phyloP scores from a whole-genome alignment of 352 stramenopile genomes.

The Globisporangium megalacanthum region DNA sequence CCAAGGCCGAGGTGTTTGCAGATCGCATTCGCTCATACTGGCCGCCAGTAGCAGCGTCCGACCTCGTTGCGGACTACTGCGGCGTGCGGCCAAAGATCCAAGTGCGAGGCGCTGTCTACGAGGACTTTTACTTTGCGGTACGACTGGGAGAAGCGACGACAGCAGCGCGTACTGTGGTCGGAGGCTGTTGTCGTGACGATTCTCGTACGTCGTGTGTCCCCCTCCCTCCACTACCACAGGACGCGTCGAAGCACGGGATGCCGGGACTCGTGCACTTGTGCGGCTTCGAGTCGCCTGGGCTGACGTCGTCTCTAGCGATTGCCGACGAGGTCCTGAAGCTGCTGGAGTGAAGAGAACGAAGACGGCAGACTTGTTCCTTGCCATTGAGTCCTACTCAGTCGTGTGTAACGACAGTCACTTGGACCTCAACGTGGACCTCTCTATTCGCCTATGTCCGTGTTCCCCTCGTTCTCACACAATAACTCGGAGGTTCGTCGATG shows the following conservation, averaged over 20 bases:
- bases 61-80: conserved; percentile 91
- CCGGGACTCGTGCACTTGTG: conserved; percentile 89
- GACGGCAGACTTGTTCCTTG: too few relatives aligned
- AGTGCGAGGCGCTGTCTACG: conserved; percentile 42
- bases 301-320: conserved; percentile 86
- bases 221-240: conserved; percentile 18
- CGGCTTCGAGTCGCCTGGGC: conserved; percentile 96
- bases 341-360: conserved; percentile 13
- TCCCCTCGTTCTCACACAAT: too few relatives aligned
- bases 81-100: conserved; percentile 94
- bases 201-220: background rate
- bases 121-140: conserved; percentile 92
- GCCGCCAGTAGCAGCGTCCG: conserved; percentile 68
- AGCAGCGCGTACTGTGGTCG: too few relatives aligned
- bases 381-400: too few relatives aligned
- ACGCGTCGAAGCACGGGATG: conserved; percentile 63
- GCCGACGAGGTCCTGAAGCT: conserved; percentile 66
- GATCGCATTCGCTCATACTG: conserved; percentile 91
- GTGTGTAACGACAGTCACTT: background rate
- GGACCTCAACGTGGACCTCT: background rate
- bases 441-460: too few relatives aligned
- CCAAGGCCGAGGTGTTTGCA: conserved; percentile 55
- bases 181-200: background rate
- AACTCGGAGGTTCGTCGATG: background rate
- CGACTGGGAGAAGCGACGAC: background rate